Evolutionary conservation across 2,329 filamentous ascomycete genomes (phyloP).

Genomic region (Trichophyton simii): DNA sequence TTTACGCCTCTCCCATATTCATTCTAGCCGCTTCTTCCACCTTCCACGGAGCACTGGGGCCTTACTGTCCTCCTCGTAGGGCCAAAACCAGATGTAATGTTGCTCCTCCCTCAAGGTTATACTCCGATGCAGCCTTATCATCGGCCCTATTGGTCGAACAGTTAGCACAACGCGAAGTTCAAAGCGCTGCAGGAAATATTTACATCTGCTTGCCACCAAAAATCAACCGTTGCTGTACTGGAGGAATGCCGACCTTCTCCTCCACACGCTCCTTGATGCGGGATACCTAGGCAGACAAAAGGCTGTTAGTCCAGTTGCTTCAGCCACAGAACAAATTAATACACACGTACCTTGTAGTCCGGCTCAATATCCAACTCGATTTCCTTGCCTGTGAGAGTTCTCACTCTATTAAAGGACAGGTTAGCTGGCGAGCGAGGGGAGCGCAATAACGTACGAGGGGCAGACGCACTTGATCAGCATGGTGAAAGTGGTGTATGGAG

Average conservation of each 20-base stretch:
- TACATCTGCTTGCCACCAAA: constrained; percentile 98
- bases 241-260: constrained; percentile 97
- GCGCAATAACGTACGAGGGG: neutral
- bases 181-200: constrained; percentile 13
- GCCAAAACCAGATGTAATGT: constrained; percentile 93
- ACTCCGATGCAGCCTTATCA: constrained; percentile 85
- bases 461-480: constrained; percentile 42
- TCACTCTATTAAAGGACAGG: constrained; percentile 51
- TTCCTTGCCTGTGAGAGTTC: constrained; percentile 95
- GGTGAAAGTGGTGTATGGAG: constrained; percentile 15
- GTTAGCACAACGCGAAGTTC: neutral
- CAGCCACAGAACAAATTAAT: neutral
- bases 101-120: constrained; percentile 78
- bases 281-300: constrained; percentile 52
- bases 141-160: constrained; percentile 54
- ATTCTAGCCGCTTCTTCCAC: neutral
- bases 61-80: constrained; percentile 57
- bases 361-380: constrained; percentile 96
- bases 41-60: neutral
- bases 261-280: constrained; percentile 98
- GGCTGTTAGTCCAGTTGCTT: neutral
- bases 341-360: constrained; percentile 62
- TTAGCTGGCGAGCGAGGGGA: constrained; percentile 2
- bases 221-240: constrained; percentile 90
- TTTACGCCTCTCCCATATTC: neutral